These are phyloP conservation scores for Trypanosoma theileri DNA, from an alignment of 208 protist genomes.

Conservation along the genomic window DNA sequence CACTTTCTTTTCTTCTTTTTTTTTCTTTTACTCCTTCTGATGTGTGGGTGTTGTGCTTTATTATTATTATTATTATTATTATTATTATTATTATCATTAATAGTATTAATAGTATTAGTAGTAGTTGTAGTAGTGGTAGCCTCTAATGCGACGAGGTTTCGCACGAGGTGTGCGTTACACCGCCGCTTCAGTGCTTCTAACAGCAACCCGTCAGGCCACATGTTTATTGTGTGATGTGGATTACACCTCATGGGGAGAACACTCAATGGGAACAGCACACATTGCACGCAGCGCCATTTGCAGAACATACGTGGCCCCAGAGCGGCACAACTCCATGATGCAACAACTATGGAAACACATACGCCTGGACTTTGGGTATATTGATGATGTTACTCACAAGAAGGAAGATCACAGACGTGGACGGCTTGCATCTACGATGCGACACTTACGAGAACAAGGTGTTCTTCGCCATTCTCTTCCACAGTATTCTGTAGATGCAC, in stretches of 20 bases:
- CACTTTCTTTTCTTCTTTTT: slow-evolving; percentile 20
- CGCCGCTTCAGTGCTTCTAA: background rate
- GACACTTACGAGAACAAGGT: slow-evolving; percentile 45
- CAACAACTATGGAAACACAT: slow-evolving; percentile 74
- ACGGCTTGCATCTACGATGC: slow-evolving; percentile 58
- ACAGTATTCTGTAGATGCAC: background rate
- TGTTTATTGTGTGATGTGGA: slow-evolving; percentile 36
- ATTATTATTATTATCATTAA: background rate
- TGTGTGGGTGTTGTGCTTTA: background rate
- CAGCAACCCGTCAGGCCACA: slow-evolving; percentile 4
- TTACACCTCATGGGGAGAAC: slow-evolving; percentile 44
- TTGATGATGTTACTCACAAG: slow-evolving; percentile 55
- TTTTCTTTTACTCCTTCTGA: slow-evolving; percentile 1
- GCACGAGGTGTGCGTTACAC: background rate
- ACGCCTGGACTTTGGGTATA: slow-evolving; percentile 59
- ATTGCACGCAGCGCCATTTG: slow-evolving; percentile 58
- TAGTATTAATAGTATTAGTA: slow-evolving; percentile 7
- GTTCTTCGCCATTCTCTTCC: slow-evolving; percentile 52
- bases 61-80: too few relatives aligned
- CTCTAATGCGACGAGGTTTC: slow-evolving; percentile 1
- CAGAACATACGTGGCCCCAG: slow-evolving; percentile 49
- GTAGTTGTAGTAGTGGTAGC: background rate
- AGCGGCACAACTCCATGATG: slow-evolving; percentile 56
- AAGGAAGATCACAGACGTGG: slow-evolving; percentile 58
- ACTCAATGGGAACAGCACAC: slow-evolving; percentile 39